Evolutionary conservation across 148 eudicot species (phyloP), one percentile per base, ranked within the genome.

Genomic region (Dianthus caryophyllus): DNA sequence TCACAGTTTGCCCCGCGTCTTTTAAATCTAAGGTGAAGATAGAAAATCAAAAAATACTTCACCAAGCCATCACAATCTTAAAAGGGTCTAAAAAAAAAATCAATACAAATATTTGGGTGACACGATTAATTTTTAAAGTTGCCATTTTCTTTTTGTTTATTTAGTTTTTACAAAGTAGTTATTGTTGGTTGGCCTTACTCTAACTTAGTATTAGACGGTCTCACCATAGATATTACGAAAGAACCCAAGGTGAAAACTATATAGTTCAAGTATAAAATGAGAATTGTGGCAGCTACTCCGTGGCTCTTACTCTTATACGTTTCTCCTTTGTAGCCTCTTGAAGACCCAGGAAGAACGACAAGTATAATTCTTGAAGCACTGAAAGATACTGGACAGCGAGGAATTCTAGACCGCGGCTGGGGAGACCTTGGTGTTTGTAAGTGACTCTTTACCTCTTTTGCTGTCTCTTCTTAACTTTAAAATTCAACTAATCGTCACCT

Each of bases 391-490:
- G 98, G 90, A 64, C 98, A 94, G 53, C 88, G 98, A 70, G 98
- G 98, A 75, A 90, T 94, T 75, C 83, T 94, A 51, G 91, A 79
- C 75, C 87, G 89, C 71, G 98, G 98, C 50, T 94, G 98, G 98
- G 98, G 98, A 71, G 91, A 94, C 76, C 98, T 94, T 68, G 98
- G 98, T 69, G 63, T 82, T 66, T 52, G 98, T 94, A 74, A 82
- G 98, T 83, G 57, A 73, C 67, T n/a, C n/a, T 73, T 64, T 56
- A 36, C 33, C 43, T 30, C n/a, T 25, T 68, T 66, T 27, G 13
- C 41, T 70, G 21, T 59, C 20, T 64, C 36, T 64, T 64, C 22
- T 47, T 15, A 17, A 17, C 26, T 11, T 65, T 33, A 56, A 70
- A 21, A 60, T 18, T 51, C 66, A 33, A 49, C 27, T 66, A 24